These are phyloP conservation scores for Coemansia sp. DNA, from an alignment of 192 early-diverging fungal genomes.

Conservation along the genomic window DNA sequence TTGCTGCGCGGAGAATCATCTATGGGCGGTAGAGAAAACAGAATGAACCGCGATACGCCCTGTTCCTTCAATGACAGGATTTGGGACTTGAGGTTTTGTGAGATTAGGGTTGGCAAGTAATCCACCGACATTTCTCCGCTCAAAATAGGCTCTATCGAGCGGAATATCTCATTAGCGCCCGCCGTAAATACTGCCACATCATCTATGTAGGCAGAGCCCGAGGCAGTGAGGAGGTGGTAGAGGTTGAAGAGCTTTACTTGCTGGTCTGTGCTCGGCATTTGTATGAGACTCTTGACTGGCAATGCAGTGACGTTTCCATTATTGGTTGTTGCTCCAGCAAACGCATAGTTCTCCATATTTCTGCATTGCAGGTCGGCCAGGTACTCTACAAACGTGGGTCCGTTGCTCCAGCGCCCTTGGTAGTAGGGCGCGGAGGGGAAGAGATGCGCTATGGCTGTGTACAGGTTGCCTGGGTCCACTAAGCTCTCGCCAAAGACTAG, in stretches of 20 bases:
- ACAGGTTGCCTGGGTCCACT: slow-evolving; percentile 49
- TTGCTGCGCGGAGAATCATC: slow-evolving; percentile 53
- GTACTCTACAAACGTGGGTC: slow-evolving; percentile 52
- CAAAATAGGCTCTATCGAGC: slow-evolving; percentile 47
- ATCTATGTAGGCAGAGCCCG: slow-evolving; percentile 37
- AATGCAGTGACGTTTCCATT: slow-evolving; percentile 50
- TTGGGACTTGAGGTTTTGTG: slow-evolving; percentile 39
- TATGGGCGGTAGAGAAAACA: slow-evolving; percentile 50
- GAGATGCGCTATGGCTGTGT: slow-evolving; percentile 46
- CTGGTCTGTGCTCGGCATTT: slow-evolving; percentile 51
- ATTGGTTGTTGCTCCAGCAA: slow-evolving; percentile 49
- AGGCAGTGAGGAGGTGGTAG: slow-evolving; percentile 41
- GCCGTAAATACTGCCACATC: slow-evolving; percentile 50
- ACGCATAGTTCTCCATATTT: slow-evolving; percentile 51
- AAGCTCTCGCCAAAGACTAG: slow-evolving; percentile 52
- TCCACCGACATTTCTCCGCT: slow-evolving; percentile 32
- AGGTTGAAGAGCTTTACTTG: slow-evolving; percentile 52
- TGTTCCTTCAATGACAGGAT: slow-evolving; percentile 48
- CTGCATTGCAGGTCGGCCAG: slow-evolving; percentile 47
- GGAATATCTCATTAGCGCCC: slow-evolving; percentile 49
- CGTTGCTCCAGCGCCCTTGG: slow-evolving; percentile 53
- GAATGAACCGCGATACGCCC: slow-evolving; percentile 34
- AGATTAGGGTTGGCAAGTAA: slow-evolving; percentile 43
- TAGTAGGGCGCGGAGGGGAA: slow-evolving; percentile 51
- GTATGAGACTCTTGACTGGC: slow-evolving; percentile 43